These are phyloP conservation scores for Moelleriella libera DNA, from an alignment of 2,329 filamentous ascomycete genomes.

Conservation along the genomic window DNA sequence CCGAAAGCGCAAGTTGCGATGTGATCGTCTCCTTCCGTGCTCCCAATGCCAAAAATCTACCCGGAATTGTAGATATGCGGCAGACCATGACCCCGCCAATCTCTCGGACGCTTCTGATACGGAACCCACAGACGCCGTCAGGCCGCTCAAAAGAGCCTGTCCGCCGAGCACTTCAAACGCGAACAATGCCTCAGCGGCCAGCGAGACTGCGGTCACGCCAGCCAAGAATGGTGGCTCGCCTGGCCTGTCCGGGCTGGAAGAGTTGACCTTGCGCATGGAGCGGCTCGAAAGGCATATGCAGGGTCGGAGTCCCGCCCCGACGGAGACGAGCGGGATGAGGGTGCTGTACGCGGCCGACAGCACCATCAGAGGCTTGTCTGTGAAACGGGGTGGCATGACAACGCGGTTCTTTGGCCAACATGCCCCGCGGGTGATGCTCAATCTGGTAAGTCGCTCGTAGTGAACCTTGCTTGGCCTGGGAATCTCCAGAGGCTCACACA, in stretches of 20 bases:
- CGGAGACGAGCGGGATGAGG: conserved; percentile 17
- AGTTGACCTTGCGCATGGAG: conserved; percentile 35
- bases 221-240: conserved; percentile 18
- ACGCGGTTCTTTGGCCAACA: conserved; percentile 40
- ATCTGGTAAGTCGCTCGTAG: conserved; percentile 26
- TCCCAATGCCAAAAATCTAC: conserved; percentile 44
- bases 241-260: conserved; percentile 25
- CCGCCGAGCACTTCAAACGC: conserved; percentile 11
- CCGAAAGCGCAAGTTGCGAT: conserved; percentile 41
- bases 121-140: conserved; percentile 16
- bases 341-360: conserved; percentile 22
- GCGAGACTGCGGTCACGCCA: conserved; percentile 11
- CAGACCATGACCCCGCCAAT: conserved; percentile 31
- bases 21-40: conserved; percentile 41
- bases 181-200: conserved; percentile 8
- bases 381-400: conserved; percentile 30
- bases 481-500: neutral
- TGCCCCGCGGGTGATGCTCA: conserved; percentile 36
- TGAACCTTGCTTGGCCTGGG: neutral
- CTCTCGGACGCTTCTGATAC: conserved; percentile 34
- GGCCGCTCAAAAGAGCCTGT: conserved; percentile 25
- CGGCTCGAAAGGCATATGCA: conserved; percentile 36
- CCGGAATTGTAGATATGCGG: conserved; percentile 36
- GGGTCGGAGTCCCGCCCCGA: conserved; percentile 24
- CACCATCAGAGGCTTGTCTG: conserved; percentile 34